phyloP scores from a whole-genome alignment of 176 grass and related monocot species.

The Tuctoria greenei region DNA sequence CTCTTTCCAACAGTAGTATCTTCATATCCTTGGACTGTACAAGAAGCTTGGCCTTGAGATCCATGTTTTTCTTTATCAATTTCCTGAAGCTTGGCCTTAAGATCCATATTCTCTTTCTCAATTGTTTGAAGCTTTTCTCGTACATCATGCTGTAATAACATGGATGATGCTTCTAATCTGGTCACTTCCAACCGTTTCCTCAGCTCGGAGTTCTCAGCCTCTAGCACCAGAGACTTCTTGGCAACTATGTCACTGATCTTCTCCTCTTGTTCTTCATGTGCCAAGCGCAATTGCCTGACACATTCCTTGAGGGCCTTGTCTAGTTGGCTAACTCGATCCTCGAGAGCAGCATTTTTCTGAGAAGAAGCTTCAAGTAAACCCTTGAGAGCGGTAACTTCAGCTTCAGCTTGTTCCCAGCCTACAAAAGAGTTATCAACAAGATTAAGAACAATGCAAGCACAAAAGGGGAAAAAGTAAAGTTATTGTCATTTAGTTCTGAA shows the following conservation, averaged over 20 bases:
- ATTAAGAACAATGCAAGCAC: constrained; percentile 26
- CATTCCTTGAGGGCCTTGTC: constrained; percentile 91
- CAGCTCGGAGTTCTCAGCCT: constrained; percentile 54
- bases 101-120: constrained; percentile 66
- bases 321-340: constrained; percentile 67
- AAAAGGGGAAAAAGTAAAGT: constrained; percentile 27
- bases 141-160: constrained; percentile 44
- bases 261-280: constrained; percentile 70
- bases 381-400: constrained; percentile 68
- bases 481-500: background rate
- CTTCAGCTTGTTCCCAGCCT: constrained; percentile 97
- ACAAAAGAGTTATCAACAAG: constrained; percentile 25
- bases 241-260: constrained; percentile 56
- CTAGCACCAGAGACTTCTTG: constrained; percentile 44
- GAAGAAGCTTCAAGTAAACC: constrained; percentile 70
- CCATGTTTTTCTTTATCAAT: constrained; percentile 72
- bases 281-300: constrained; percentile 77
- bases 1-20: constrained; percentile 74
- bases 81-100: constrained; percentile 46
- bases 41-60: constrained; percentile 57
- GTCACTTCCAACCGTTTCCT: constrained; percentile 48
- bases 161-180: constrained; percentile 38
- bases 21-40: constrained; percentile 62
- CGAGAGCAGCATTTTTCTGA: constrained; percentile 72
- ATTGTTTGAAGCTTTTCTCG: constrained; percentile 51